These are phyloP conservation scores for Monosporascus sp. DNA, from an alignment of 2,329 filamentous ascomycete genomes.

Conservation along the genomic window DNA sequence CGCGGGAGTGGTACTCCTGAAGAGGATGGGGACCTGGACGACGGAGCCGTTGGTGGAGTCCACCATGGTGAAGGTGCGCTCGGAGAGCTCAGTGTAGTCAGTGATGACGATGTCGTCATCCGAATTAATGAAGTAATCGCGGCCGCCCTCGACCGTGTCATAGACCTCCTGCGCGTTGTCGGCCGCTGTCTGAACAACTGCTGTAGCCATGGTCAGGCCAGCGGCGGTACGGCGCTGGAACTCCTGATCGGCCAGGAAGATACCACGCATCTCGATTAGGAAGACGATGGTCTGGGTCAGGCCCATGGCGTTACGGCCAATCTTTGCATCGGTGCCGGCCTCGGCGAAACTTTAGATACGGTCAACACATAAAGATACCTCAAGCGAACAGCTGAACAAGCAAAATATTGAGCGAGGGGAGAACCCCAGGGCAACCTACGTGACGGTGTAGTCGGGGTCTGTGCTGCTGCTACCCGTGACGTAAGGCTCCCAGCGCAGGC, in stretches of 20 bases:
- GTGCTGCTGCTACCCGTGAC: constrained; percentile 16
- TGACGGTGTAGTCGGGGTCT: no score
- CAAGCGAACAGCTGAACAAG: no score
- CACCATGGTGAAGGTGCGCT: constrained; percentile 19
- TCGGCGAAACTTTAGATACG: constrained; percentile 15
- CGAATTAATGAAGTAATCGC: constrained; percentile 16
- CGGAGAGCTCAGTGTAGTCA: constrained; percentile 13
- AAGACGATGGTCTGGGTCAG: constrained; percentile 19
- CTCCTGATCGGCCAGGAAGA: constrained; percentile 21
- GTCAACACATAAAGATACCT: background rate
- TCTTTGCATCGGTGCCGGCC: constrained; percentile 20
- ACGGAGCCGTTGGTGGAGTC: constrained; percentile 16
- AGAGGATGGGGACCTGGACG: constrained; percentile 15
- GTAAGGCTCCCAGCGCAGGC: constrained; percentile 29
- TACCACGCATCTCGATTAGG: constrained; percentile 21
- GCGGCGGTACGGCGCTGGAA: constrained; percentile 22
- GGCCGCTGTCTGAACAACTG: constrained; percentile 19
- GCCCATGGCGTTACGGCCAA: constrained; percentile 18
- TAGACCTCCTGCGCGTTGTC: constrained; percentile 18
- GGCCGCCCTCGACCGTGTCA: constrained; percentile 15
- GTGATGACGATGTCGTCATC: constrained; percentile 21
- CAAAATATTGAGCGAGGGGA: no score
- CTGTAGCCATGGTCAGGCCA: constrained; percentile 19
- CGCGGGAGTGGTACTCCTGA: constrained; percentile 18
- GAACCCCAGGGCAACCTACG: no score